These are phyloP conservation scores for Botrytis elliptica DNA, from an alignment of 2,329 filamentous ascomycete genomes.

Conservation along the genomic window DNA sequence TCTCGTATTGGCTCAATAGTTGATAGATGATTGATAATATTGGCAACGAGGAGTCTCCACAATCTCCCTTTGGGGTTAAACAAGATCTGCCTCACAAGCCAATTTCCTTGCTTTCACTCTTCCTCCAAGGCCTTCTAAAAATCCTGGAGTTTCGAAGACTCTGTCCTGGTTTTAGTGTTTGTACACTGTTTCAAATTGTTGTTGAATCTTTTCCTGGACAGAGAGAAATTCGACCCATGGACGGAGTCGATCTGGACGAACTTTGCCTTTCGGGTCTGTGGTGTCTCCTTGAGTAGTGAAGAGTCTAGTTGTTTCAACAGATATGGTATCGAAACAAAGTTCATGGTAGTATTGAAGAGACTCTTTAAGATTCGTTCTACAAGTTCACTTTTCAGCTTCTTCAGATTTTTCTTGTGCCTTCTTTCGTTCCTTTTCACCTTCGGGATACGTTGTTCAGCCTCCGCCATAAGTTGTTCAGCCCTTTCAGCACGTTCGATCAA, in stretches of 20 bases:
- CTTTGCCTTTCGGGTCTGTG: background rate
- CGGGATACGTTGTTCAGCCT: no score
- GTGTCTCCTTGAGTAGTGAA: background rate
- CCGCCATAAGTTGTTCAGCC: no score
- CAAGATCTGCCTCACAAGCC: background rate
- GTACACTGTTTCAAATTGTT: background rate
- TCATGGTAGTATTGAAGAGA: no score
- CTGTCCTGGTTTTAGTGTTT: background rate
- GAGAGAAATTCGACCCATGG: background rate
- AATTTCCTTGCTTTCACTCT: background rate
- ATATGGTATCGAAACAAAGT: background rate
- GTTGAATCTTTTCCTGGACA: background rate
- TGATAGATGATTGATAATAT: background rate
- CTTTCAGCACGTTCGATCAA: no score
- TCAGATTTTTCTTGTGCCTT: no score
- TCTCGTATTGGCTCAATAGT: background rate
- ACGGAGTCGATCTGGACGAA: background rate
- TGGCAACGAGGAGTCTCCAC: background rate
- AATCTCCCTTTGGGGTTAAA: background rate
- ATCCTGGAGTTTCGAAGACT: background rate
- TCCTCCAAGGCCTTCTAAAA: background rate
- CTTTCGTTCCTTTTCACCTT: no score
- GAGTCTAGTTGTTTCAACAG: background rate
- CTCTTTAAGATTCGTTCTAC: no score
- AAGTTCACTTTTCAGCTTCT: no score